Base-by-base conservation (phyloP, 768 basidiomycete genomes). In the Fibroporia radiculosa region DNA sequence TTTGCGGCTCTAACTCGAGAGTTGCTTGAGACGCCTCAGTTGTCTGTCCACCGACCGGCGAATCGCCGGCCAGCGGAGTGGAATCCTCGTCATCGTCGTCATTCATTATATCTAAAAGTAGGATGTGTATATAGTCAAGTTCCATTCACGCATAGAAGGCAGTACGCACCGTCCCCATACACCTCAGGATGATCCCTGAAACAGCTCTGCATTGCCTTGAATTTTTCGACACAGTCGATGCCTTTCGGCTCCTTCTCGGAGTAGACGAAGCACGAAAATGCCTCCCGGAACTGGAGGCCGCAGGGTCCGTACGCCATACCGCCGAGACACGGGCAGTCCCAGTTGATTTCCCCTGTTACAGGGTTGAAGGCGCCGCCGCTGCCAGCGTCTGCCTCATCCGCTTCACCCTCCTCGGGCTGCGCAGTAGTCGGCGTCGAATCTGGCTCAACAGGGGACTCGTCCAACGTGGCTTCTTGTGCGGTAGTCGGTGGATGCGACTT, bases 271-370 rank as follows among this genome's bases (percentile, higher is more conserved):
- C 96, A 99, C 27, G 91, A 90, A 67, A 99, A 99, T 1, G 96
- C 95, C 50, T 84, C 88, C 50, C 84, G 82, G 71, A 99, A 99
- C 53, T 97, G 75, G 49, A 75, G 73, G 7, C 96, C 96, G 58
- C 96, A 99, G 8, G 93, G 92, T 5, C 96, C 95, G 59, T 98
- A 74, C 8, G 95, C 95, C 96, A 99, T 97, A 40, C 96, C 96
- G 25, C 96, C 96, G 6, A 99, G 79, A 63, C 96, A 98, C 1
- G 96, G 92, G 63, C 96, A 99, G 61, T 97, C 96, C 96, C 96
- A 99, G 69, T 99, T 99, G 58, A 99, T 98, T 74, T 97, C 93
- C 34, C 96, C 96, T 1, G 96, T 99, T 50, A 80, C 92, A 16
- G 93, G 93, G 66, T 99, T 86, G 72, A 78, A 98, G 4, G 96